Base-by-base conservation (phyloP, 768 basidiomycete genomes). In the Psilocybe subaeruginosa region DNA sequence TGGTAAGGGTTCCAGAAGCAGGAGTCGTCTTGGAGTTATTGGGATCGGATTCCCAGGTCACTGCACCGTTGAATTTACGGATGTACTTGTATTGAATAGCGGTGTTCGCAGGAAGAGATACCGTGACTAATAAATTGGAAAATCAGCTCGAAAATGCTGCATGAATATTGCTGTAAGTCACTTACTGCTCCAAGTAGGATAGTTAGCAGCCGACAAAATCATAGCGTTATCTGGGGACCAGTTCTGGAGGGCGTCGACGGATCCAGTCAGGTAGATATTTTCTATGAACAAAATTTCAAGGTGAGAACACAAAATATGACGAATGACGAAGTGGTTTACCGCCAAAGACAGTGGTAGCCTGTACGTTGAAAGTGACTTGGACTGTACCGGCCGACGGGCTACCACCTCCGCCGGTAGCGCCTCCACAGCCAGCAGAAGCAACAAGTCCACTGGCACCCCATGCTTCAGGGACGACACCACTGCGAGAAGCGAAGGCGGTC, bases 11-110 rank as follows among this genome's bases (percentile, higher is more conserved):
- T 8, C 83, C 84, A 54, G 71, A 76, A 4, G 76, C 72, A 6
- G 81, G 82, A 19, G 86, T 88, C 1, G 77, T 82, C 59, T 85
- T 70, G 41, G 63, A 64, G 56, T 81, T 82, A 70, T 92, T 89
- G n/a, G 90, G 88, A 69, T 89, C 90, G 39, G 74, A 73, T 74
- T 91, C 90, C 91, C 91, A 92, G 8, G 82, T 86, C 54, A 90
- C 77, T 11, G 69, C 67, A 1, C 82, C 86, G 51, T 84, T 84
- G 65, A 72, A 60, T 66, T 82, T 89, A 59, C 83, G 78, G 69
- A 91, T 83, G 71, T 87, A 92, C 72, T 92, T 92, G 82, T 90
- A 92, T 70, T 89, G 75, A 57, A 92, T 76, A 35, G 65, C 62
- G 1, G 84, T 81, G 65, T 72, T 82, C 9, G 84, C 85, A 0